A percentile compares a stretch with the other conserved stretches of the same genome.
phyloP scores from a whole-genome alignment of 305 asterid genomes.

The Fraxinus velutina region DNA sequence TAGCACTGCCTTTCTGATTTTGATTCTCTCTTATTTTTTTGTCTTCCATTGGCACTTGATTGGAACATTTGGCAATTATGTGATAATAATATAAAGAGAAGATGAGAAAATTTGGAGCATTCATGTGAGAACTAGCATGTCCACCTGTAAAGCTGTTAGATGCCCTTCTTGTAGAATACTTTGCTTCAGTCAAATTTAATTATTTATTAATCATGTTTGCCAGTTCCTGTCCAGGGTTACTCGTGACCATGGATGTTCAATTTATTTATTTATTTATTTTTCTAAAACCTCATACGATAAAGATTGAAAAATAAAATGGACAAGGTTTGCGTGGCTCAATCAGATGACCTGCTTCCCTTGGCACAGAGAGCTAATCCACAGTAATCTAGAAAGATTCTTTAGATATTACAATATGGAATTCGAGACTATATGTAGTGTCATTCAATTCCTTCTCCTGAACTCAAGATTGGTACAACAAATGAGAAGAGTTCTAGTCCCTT shows the following conservation, averaged over 20 bases:
- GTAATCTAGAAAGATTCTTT: not conserved
- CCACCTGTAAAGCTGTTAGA: not conserved
- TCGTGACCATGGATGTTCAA: not conserved
- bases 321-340: not conserved
- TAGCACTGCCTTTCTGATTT: not conserved
- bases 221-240: not conserved
- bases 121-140: not conserved
- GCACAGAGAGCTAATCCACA: not conserved
- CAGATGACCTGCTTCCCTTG: not conserved
- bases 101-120: not conserved
- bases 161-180: not conserved
- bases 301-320: not conserved
- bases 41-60: not conserved
- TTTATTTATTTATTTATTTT: no score
- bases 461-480: not conserved
- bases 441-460: not conserved
- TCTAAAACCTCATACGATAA: not conserved
- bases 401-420: not conserved
- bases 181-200: not conserved
- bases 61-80: not conserved
- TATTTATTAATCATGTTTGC: not conserved
- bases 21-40: not conserved
- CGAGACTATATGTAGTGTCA: not conserved
- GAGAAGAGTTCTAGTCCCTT: not conserved
- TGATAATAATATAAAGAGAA: not conserved